These are phyloP conservation scores for Malbranchea zuffiana DNA, from an alignment of 2,329 filamentous ascomycete genomes.

Conservation along the genomic window DNA sequence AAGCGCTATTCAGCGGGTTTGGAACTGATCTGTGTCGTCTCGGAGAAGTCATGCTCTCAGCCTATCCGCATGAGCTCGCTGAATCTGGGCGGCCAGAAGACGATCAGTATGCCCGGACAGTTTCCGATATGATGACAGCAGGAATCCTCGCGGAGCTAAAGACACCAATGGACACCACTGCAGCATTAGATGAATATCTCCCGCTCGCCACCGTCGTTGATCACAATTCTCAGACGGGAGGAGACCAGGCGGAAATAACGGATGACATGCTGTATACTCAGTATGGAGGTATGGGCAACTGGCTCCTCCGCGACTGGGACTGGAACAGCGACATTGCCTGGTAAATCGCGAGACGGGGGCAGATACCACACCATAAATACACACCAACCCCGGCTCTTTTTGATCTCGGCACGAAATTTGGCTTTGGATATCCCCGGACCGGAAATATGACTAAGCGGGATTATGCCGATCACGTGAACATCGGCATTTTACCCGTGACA, in stretches of 20 bases:
- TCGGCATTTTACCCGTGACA: too few relatives aligned
- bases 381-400: too few relatives aligned
- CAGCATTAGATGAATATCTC: conserved; percentile 17
- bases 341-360: too few relatives aligned
- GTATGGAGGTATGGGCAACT: conserved; percentile 24
- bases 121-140: conserved; percentile 18
- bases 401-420: too few relatives aligned
- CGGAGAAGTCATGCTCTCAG: conserved; percentile 17
- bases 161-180: conserved; percentile 13
- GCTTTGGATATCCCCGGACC: too few relatives aligned
- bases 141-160: conserved; percentile 18
- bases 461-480: too few relatives aligned
- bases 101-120: conserved; percentile 15
- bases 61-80: conserved; percentile 11
- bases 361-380: too few relatives aligned
- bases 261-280: conserved; percentile 18
- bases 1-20: conserved; percentile 19
- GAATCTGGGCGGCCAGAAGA: conserved; percentile 13
- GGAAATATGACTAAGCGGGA: too few relatives aligned
- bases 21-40: conserved; percentile 21
- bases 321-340: conserved; percentile 18
- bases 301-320: conserved; percentile 21
- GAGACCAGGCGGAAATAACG: conserved; percentile 12
- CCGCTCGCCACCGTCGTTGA: conserved; percentile 19
- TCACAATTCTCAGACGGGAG: conserved; percentile 14